These are phyloP conservation scores for Lipomyces mesembrius DNA, from an alignment of 805 yeast species.

Conservation along the genomic window DNA sequence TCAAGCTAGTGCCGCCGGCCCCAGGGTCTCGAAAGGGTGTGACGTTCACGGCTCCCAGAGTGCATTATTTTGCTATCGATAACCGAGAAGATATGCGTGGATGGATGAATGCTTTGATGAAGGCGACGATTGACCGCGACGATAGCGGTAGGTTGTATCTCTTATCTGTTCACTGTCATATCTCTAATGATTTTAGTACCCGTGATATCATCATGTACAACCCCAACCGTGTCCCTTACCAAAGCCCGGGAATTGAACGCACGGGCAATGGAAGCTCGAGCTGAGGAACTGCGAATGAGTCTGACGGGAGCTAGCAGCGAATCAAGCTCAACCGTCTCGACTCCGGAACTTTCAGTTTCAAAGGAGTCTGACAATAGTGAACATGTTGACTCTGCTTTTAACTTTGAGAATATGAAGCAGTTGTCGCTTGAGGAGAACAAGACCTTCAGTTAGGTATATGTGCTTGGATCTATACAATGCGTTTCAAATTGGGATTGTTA, in stretches of 20 bases:
- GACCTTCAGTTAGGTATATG: background rate
- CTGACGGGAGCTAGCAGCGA: slow-evolving; percentile 15
- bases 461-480: background rate
- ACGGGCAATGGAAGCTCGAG: slow-evolving; percentile 31
- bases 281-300: slow-evolving; percentile 26
- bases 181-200: slow-evolving; percentile 60
- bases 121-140: slow-evolving; percentile 95
- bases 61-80: slow-evolving; percentile 95
- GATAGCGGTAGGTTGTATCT: slow-evolving; percentile 49
- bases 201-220: slow-evolving; percentile 86
- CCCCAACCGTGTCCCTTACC: slow-evolving; percentile 90
- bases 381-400: slow-evolving; percentile 12
- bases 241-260: slow-evolving; percentile 75
- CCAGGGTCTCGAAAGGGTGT: slow-evolving; percentile 96
- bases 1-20: slow-evolving; percentile 93
- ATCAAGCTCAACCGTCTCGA: slow-evolving; percentile 20
- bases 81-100: slow-evolving; percentile 86
- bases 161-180: background rate
- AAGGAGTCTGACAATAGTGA: slow-evolving; percentile 25
- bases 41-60: slow-evolving; percentile 93
- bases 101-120: slow-evolving; percentile 94
- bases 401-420: slow-evolving; percentile 12
- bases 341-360: slow-evolving; percentile 30
- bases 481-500: background rate
- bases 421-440: slow-evolving; percentile 18